Percentiles rank a stretch among this genome's conserved stretches.
Evolutionary conservation across 2,329 filamentous ascomycete genomes (phyloP).

Genomic region (Fusarium equiseti): DNA sequence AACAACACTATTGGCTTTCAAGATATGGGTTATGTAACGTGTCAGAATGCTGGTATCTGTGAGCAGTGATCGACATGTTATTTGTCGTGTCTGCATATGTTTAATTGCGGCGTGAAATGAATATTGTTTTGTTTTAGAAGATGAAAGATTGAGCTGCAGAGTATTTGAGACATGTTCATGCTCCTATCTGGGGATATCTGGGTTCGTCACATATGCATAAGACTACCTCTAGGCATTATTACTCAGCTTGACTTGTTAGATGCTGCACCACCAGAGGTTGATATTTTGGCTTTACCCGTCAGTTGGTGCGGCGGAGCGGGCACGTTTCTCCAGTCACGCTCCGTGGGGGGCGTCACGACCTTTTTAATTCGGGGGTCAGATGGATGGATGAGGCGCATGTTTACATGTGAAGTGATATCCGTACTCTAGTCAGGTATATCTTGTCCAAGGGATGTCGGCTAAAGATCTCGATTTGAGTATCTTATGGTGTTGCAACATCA

Average conservation of each 20-base stretch:
- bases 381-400: conserved; percentile 37
- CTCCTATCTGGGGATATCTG: neutral
- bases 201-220: neutral
- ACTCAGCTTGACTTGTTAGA: conserved; percentile 1
- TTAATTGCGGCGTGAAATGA: neutral
- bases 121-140: neutral
- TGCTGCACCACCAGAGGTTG: conserved; percentile 6
- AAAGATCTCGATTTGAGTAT: conserved; percentile 21
- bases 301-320: conserved; percentile 24
- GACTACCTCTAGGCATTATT: neutral
- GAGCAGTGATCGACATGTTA: conserved; percentile 9
- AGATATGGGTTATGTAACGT: conserved; percentile 9
- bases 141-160: neutral
- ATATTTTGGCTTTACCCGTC: conserved; percentile 2
- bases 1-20: neutral
- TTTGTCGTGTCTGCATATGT: neutral
- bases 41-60: conserved; percentile 16
- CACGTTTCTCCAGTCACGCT: conserved; percentile 35
- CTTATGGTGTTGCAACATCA: neutral
- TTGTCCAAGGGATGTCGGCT: conserved; percentile 22
- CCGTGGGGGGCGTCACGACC: conserved; percentile 34
- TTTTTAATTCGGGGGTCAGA: conserved; percentile 25
- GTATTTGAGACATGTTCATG: neutral
- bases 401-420: conserved; percentile 29
- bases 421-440: conserved; percentile 14